Conservation (phyloP, 108 stramenopile genomes). For the Skeletonema marinoi region DNA sequence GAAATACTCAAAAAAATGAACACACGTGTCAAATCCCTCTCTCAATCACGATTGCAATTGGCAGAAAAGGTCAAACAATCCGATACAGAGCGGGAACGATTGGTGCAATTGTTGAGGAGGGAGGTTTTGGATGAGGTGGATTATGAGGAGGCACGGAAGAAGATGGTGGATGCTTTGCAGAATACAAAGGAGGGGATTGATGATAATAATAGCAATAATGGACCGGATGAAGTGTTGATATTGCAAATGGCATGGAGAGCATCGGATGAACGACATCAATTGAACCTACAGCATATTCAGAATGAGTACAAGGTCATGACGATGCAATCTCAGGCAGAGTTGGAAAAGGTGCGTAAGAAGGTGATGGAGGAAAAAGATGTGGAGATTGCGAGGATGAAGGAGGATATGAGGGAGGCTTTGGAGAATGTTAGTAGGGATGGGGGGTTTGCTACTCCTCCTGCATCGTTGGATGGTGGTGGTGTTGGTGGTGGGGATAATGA, state of each 20-base stretch:
- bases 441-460: conserved; percentile 16
- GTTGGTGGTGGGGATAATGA: conserved; percentile 12
- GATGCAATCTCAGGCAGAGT: conserved; percentile 48
- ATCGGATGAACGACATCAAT: conserved; percentile 60
- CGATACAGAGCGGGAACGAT: conserved; percentile 57
- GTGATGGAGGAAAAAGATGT: conserved; percentile 41
- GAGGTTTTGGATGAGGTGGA: conserved; percentile 61
- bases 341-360: conserved; percentile 52
- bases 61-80: conserved; percentile 57
- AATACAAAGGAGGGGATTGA: background rate
- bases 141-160: conserved; percentile 32
- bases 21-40: conserved; percentile 78
- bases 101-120: conserved; percentile 56
- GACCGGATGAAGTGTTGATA: conserved; percentile 45
- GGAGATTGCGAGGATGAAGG: conserved; percentile 39
- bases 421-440: conserved; percentile 23
- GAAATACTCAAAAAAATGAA: conserved; percentile 85
- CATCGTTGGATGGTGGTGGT: conserved; percentile 21
- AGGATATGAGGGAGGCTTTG: conserved; percentile 48
- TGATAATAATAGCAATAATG: background rate
- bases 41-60: conserved; percentile 56
- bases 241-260: conserved; percentile 65
- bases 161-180: conserved; percentile 14
- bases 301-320: conserved; percentile 58
- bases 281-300: conserved; percentile 63